Evolutionary conservation across 441 rosid genomes (phyloP), one percentile per base, ranked within the genome.

Genomic region (Aquilaria agallochum): DNA sequence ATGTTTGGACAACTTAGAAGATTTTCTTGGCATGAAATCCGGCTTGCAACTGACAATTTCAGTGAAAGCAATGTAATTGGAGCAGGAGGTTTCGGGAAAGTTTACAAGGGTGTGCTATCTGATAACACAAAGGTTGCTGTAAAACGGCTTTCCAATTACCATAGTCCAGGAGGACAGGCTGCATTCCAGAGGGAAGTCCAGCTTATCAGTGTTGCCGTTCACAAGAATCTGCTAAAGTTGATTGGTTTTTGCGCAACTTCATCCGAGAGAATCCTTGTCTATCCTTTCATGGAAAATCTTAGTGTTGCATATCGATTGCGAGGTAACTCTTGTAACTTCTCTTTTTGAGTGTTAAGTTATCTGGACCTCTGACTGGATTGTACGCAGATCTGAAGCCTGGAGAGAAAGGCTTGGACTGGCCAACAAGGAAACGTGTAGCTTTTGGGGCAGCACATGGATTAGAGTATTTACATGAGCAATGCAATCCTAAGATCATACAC

Each of bases 401-500:
- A 67, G 80, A 75, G 60, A 63, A 62, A 66, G 76, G 80, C 36
- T 58, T 82, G 74, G 74, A 80, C 55, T 87, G 96, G 96, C 73
- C 87, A 58, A 75, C 67, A 11, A 68, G 92, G 74, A 83, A 73
- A 60, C 74, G 72, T 61, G 85, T 90, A 34, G 85, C 96, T 50
- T 67, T 80, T 6, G 92, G 95, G 45, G 66, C 89, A 31, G 95
- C 96, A 2, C 79, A 86, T 13, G 95, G 96, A 52, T 72, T 87
- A 62, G 88, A 85, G 55, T 83, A 83, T 74, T 71, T 89, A 54
- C 96, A 89, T 20, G 93, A 86, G 65, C 93, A 89, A 34, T 86
- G 93, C 70, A 89, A 85, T 64, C 90, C 85, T 1, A 90, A 85
- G 80, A 90, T 90, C 70, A 78, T 90, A 75, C 96, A 90, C 73